Percentiles rank a stretch among this genome's conserved stretches.
phyloP scores from a whole-genome alignment of 2,329 filamentous ascomycete genomes.

The Xylariaceae sp. region DNA sequence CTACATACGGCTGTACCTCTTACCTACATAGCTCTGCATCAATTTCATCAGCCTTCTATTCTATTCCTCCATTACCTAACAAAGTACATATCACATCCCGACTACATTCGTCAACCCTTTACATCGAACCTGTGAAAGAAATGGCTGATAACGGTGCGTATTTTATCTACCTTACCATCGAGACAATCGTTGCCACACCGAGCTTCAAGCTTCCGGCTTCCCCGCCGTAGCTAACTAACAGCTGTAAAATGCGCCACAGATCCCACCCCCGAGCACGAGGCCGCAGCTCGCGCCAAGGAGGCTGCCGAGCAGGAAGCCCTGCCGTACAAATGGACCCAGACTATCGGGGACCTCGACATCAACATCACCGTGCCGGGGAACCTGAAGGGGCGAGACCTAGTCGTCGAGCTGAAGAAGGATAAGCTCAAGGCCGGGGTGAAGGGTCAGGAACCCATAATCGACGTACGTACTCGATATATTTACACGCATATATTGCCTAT shows the following conservation, averaged over 20 bases:
- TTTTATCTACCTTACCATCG: not conserved
- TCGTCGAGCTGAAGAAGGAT: constrained; percentile 79
- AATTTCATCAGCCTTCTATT: constrained; percentile 24
- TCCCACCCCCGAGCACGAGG: constrained; percentile 57
- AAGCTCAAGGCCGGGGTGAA: constrained; percentile 81
- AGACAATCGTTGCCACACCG: not conserved
- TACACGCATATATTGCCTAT: not conserved
- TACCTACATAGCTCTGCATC: not conserved
- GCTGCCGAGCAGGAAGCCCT: constrained; percentile 84
- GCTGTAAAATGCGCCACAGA: constrained; percentile 42
- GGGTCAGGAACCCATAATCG: constrained; percentile 82
- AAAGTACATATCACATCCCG: constrained; percentile 1
- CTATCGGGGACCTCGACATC: constrained; percentile 84
- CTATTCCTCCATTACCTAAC: constrained; percentile 12
- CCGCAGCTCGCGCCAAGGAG: constrained; percentile 69
- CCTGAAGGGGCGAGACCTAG: constrained; percentile 80
- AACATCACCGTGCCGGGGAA: constrained; percentile 77
- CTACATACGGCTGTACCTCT: no score
- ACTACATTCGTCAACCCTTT: not conserved
- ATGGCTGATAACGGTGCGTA: constrained; percentile 32
- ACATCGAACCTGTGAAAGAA: not conserved
- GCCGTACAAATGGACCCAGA: constrained; percentile 97
- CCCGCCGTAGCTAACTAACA: constrained; percentile 3
- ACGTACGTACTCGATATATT: constrained; percentile 63
- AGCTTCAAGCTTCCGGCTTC: constrained; percentile 3